Base-by-base conservation (phyloP, 2,329 filamentous ascomycete genomes). In the Aspergillus proliferans region DNA sequence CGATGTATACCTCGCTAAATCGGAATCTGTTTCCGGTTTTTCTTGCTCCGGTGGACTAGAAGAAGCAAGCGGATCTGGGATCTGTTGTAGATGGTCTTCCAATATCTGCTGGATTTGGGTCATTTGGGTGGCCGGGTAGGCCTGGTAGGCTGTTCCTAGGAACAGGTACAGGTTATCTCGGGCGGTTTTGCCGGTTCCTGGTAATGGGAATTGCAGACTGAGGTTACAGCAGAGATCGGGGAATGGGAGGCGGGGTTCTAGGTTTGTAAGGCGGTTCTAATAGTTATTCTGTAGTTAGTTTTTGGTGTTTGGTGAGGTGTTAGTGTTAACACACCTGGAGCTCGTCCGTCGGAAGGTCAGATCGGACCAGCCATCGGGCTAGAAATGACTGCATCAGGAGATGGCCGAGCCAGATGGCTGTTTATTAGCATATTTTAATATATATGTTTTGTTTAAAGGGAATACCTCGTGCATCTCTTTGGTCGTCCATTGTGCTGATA, bases 1-100 rank as follows among this genome's bases (percentile, higher is more conserved):
- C 44, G 18, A 52, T 54, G 8, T 50, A 44, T 38, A 48, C 15
- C n/a, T 55, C 46, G 39, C 57, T 55, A 33, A 9, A 6, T 28
- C 41, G 5, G n/a, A 15, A 43, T 26, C 12, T n/a, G 14, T 9
- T 19, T 19, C 36, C 5, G n/a, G 36, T 39, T 9, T 22, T 12
- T 4, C 8, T 14, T 26, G 22, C 41, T n/a, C 9, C 22, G 22
- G 12, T 18, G n/a, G 3, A 22, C 3, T 6, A 8, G 22, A 15
- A 4, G 41, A 12, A 4, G 21, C 41, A 22, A 19, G n/a, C 5
- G 41, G 22, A 14, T 43, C 24, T 14, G 41, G 21, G n/a, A 26
- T 43, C 15, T 43, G 41, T 5, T 12, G 22, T 6, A 43, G 41
- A 43, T 43, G 18, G 12, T 26, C 22, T 9, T 28, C 21, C 2